A percentile compares a stretch with the other conserved stretches of the same genome.
phyloP scores from a whole-genome alignment of 2,329 filamentous ascomycete genomes.

The Fusarium aywerte region DNA sequence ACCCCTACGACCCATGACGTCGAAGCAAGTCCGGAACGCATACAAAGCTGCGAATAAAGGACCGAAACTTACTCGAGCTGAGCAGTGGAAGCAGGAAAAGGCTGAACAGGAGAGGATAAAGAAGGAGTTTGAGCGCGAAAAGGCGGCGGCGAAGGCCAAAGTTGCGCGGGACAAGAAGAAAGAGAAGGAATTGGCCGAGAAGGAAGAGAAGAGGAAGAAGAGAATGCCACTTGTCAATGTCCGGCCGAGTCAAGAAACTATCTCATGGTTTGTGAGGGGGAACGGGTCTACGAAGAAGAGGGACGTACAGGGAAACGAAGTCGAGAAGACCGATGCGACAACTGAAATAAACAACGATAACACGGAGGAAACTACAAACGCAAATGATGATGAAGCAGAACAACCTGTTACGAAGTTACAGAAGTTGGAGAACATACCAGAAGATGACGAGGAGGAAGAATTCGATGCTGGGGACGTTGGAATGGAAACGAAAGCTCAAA shows the following conservation, averaged over 20 bases:
- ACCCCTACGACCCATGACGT: slow-evolving; percentile 53
- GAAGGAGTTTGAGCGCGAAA: slow-evolving; percentile 63
- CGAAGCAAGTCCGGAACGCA: slow-evolving; percentile 55
- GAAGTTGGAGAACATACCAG: slow-evolving; percentile 14
- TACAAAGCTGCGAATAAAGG: slow-evolving; percentile 51
- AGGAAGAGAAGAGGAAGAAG: slow-evolving; percentile 61
- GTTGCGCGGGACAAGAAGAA: slow-evolving; percentile 65
- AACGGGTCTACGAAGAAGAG: slow-evolving; percentile 50
- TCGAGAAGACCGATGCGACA: slow-evolving; percentile 11
- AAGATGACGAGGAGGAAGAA: slow-evolving; percentile 35
- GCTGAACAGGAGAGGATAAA: slow-evolving; percentile 66
- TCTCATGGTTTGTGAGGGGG: slow-evolving; percentile 62
- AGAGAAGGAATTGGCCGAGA: slow-evolving; percentile 62
- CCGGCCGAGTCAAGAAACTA: slow-evolving; percentile 67
- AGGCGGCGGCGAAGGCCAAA: slow-evolving; percentile 60
- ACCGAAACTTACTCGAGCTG: slow-evolving; percentile 54
- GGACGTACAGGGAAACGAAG: slow-evolving; percentile 37
- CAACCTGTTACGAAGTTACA: slow-evolving; percentile 5
- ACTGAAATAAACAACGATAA: not conserved
- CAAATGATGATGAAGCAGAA: not conserved
- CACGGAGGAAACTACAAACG: not conserved
- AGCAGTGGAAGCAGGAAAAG: slow-evolving; percentile 54
- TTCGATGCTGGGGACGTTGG: not conserved
- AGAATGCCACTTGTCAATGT: slow-evolving; percentile 66
- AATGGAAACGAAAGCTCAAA: not conserved